Conservation (phyloP, 257 asterid species). For the Nicotiana attenuata region DNA sequence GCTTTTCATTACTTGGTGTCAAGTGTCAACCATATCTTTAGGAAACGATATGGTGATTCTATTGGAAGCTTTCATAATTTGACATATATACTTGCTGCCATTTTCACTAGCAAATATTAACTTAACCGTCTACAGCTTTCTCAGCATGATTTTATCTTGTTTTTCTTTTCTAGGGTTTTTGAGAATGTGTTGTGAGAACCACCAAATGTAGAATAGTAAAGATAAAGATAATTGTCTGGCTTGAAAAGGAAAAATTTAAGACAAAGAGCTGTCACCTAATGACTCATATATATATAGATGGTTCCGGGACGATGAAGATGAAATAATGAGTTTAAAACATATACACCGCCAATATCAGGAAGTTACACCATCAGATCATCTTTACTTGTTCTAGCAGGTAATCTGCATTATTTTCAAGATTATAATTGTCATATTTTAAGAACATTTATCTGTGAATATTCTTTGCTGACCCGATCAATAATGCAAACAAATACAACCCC, state of each 20-base stretch:
- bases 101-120: constrained; percentile 15
- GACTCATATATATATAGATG: not conserved
- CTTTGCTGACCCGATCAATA: too few relatives aligned
- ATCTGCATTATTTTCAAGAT: too few relatives aligned
- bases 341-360: too few relatives aligned
- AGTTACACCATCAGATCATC: too few relatives aligned
- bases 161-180: not conserved
- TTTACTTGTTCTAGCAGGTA: too few relatives aligned
- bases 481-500: too few relatives aligned
- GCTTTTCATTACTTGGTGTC: not conserved
- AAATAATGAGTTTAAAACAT: too few relatives aligned
- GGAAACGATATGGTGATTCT: not conserved
- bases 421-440: too few relatives aligned
- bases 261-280: constrained; percentile 41
- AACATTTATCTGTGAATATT: too few relatives aligned
- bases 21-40: not conserved
- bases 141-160: not conserved
- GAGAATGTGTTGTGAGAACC: not conserved
- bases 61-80: constrained; percentile 11
- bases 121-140: constrained; percentile 22
- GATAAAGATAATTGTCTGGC: constrained; percentile 2
- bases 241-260: constrained; percentile 15
- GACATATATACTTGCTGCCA: constrained; percentile 1
- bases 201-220: not conserved
- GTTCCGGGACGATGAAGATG: not conserved